These are phyloP conservation scores for Coemansia sp. DNA, from an alignment of 192 early-diverging fungal species.

Conservation along the genomic window DNA sequence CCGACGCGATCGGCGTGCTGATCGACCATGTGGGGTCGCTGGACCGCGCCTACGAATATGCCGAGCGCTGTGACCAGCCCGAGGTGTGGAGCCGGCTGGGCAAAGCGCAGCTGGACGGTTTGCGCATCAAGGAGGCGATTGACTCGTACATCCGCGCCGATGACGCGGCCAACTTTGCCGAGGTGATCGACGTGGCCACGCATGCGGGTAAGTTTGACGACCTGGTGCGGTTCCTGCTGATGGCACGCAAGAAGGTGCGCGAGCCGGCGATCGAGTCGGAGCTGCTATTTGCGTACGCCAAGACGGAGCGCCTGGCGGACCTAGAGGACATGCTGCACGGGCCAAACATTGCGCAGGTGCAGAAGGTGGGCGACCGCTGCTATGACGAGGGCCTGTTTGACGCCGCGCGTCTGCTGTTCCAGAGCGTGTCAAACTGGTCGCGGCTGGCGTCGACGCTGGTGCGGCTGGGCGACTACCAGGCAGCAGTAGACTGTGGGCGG, in stretches of 20 bases:
- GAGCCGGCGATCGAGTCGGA: conserved; percentile 96
- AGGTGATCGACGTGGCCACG: conserved; percentile 79
- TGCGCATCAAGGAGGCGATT: conserved; percentile 93
- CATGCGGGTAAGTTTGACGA: conserved; percentile 91
- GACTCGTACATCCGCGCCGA: conserved; percentile 96
- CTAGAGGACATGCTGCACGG: conserved; percentile 89
- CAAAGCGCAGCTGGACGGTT: conserved; percentile 87
- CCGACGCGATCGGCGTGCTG: conserved; percentile 83
- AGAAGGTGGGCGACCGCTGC: conserved; percentile 91
- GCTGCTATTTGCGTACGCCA: conserved; percentile 92
- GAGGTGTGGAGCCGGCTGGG: conserved; percentile 95
- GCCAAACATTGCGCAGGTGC: conserved; percentile 94
- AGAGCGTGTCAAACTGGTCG: conserved; percentile 96
- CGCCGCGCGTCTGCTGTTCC: conserved; percentile 92
- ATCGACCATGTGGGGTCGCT: conserved; percentile 89
- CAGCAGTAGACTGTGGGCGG: conserved; percentile 95
- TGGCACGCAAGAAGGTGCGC: conserved; percentile 93
- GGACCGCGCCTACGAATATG: conserved; percentile 95
- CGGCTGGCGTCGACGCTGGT: conserved; percentile 95
- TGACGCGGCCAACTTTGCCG: conserved; percentile 81
- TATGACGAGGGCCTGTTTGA: conserved; percentile 88
- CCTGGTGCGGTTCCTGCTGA: conserved; percentile 87
- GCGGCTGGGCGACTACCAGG: conserved; percentile 90
- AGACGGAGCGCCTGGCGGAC: conserved; percentile 86
- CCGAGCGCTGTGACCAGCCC: conserved; percentile 83